Evolutionary conservation across 768 basidiomycete genomes (phyloP).

Genomic region (Xerocomus brunneocitrinus): DNA sequence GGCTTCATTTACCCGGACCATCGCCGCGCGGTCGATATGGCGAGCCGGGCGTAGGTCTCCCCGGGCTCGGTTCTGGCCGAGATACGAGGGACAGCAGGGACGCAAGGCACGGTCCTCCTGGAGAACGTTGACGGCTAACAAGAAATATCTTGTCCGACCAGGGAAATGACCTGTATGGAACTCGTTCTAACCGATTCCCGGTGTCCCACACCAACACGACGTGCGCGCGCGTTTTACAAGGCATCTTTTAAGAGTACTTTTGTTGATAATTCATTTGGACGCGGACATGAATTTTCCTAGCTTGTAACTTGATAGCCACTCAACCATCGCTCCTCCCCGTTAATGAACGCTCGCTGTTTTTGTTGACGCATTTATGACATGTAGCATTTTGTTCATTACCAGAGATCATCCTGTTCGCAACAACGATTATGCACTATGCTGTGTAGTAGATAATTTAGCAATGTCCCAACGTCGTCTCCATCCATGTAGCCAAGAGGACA

Average conservation of each 20-base stretch:
- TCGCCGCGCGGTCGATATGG: conserved; percentile 33
- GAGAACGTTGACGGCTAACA: conserved; percentile 21
- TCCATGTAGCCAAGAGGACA: neutral
- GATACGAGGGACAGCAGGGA: conserved; percentile 32
- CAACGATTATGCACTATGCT: conserved; percentile 9
- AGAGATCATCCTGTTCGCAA: conserved; percentile 7
- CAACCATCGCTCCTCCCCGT: conserved; percentile 5
- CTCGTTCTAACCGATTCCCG: conserved; percentile 9
- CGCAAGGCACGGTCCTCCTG: conserved; percentile 25
- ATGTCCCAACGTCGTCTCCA: neutral
- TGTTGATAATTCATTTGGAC: conserved; percentile 9
- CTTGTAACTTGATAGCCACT: conserved; percentile 8
- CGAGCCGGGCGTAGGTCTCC: conserved; percentile 28
- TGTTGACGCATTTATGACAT: conserved; percentile 20
- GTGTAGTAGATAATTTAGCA: conserved; percentile 24
- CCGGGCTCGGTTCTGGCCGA: conserved; percentile 28
- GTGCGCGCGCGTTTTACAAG: conserved; percentile 5
- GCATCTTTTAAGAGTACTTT: conserved; percentile 3
- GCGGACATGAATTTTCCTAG: conserved; percentile 20
- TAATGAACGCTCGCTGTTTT: conserved; percentile 8
- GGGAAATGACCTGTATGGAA: neutral
- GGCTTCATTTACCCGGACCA: conserved; percentile 26
- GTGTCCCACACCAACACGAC: neutral
- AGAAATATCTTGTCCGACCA: neutral
- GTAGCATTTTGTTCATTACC: conserved; percentile 14